These are phyloP conservation scores for Metrosideros polymorpha DNA, from an alignment of 441 rosid species.

Conservation along the genomic window DNA sequence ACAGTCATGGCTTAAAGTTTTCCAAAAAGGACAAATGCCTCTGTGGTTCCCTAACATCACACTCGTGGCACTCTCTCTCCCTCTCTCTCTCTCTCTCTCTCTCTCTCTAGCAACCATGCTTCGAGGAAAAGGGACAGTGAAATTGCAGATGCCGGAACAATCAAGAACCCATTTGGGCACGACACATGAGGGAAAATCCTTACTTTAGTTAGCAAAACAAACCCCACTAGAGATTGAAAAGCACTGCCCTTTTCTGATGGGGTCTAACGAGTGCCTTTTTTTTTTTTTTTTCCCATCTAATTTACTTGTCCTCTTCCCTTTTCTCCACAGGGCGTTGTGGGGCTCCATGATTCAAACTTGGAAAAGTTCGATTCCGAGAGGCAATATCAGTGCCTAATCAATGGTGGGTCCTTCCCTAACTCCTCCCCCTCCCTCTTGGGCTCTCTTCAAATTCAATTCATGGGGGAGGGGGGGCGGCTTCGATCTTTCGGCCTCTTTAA, in stretches of 20 bases:
- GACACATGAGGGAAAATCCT: background rate
- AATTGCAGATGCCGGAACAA: background rate
- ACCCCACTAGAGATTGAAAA: background rate
- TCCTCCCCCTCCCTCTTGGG: background rate
- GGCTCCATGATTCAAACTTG: background rate
- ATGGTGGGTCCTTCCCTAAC: constrained; percentile 5
- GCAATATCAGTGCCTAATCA: background rate
- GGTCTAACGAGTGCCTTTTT: background rate
- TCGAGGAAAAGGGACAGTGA: background rate
- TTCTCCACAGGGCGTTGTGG: background rate
- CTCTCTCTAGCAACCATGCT: background rate
- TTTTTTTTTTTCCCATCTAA: background rate
- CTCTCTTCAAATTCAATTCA: background rate
- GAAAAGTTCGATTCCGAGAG: background rate
- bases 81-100: background rate
- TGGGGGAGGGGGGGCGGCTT: background rate
- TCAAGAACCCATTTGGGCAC: background rate
- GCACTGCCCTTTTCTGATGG: background rate
- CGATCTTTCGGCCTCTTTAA: background rate
- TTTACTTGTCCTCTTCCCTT: background rate
- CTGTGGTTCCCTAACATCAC: background rate
- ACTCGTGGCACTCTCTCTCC: background rate
- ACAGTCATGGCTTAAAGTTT: background rate
- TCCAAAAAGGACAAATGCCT: background rate
- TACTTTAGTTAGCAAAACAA: background rate